Percentiles rank a stretch among this genome's conserved stretches.
Evolutionary conservation across 116 monocot species (phyloP).

Genomic region (Iris pallida): DNA sequence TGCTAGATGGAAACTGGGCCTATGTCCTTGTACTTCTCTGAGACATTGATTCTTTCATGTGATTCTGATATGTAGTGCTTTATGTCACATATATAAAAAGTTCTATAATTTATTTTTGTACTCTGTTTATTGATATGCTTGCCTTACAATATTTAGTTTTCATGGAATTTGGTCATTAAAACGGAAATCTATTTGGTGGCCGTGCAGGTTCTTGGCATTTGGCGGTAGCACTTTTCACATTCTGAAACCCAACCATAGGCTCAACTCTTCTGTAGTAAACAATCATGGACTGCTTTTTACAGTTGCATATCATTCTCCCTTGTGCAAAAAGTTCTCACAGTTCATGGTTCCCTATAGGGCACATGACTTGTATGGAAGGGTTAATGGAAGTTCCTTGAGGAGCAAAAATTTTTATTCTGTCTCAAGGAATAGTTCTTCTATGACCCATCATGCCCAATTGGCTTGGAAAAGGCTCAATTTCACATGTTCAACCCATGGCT

Average conservation of each 20-base stretch:
- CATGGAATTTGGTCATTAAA: no score
- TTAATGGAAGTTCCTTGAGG: constrained; percentile 10
- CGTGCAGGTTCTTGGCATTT: constrained; percentile 30
- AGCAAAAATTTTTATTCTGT: constrained; percentile 1
- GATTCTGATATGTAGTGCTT: no score
- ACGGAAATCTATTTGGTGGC: neutral
- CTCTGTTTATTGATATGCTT: neutral
- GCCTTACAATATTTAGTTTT: no score
- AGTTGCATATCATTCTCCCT: constrained; percentile 10
- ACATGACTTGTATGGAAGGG: neutral
- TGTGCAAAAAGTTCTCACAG: constrained; percentile 28
- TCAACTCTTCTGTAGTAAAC: constrained; percentile 19
- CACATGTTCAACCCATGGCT: neutral
- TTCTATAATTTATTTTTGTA: neutral
- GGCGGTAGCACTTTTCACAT: constrained; percentile 17
- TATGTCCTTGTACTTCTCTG: no score
- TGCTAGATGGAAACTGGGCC: no score
- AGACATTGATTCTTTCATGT: no score
- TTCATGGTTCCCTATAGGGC: constrained; percentile 14
- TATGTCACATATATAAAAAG: no score
- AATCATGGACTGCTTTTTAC: constrained; percentile 23
- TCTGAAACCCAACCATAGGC: constrained; percentile 25
- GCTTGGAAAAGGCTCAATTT: neutral
- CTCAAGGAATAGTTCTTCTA: neutral
- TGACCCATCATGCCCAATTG: neutral